Evolutionary conservation across 2,329 filamentous ascomycete species (phyloP).

Genomic region (Nothomitra cinnamomea): DNA sequence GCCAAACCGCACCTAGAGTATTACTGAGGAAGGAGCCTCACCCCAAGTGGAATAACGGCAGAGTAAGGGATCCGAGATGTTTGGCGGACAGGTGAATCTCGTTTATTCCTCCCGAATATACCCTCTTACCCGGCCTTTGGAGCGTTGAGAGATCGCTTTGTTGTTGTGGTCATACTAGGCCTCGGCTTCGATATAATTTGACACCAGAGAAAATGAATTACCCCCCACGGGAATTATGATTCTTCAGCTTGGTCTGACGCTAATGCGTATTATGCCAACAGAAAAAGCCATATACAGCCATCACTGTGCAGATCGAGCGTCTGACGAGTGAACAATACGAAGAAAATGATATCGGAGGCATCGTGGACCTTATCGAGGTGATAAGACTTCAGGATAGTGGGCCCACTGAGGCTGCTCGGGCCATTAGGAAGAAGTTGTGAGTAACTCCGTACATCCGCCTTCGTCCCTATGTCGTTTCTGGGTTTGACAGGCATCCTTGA

Average conservation of each 20-base stretch:
- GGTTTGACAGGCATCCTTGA: not conserved
- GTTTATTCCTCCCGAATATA: too few relatives aligned
- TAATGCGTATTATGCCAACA: slow-evolving; percentile 10
- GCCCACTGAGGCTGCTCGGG: slow-evolving; percentile 74
- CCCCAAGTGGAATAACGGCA: too few relatives aligned
- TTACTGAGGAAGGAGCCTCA: too few relatives aligned
- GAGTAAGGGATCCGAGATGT: not conserved
- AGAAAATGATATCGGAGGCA: slow-evolving; percentile 78
- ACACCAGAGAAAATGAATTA: not conserved
- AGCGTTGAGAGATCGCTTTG: not conserved
- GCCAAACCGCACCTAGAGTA: too few relatives aligned
- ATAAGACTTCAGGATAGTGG: slow-evolving; percentile 79
- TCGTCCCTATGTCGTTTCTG: not conserved
- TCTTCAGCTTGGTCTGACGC: not conserved
- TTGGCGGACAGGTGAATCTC: slow-evolving; percentile 1
- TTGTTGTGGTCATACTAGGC: not conserved
- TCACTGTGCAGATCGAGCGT: slow-evolving; percentile 82
- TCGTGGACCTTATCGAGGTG: slow-evolving; percentile 87
- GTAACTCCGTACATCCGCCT: slow-evolving; percentile 14
- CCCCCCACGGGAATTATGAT: too few relatives aligned
- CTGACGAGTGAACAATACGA: slow-evolving; percentile 80
- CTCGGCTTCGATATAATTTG: not conserved
- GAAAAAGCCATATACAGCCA: slow-evolving; percentile 80
- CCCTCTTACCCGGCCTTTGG: not conserved
- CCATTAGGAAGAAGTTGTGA: slow-evolving; percentile 84